Percentiles rank a stretch among this genome's conserved stretches.
Conservation (phyloP, 306 rosid genomes). For the Medicago arabica region DNA sequence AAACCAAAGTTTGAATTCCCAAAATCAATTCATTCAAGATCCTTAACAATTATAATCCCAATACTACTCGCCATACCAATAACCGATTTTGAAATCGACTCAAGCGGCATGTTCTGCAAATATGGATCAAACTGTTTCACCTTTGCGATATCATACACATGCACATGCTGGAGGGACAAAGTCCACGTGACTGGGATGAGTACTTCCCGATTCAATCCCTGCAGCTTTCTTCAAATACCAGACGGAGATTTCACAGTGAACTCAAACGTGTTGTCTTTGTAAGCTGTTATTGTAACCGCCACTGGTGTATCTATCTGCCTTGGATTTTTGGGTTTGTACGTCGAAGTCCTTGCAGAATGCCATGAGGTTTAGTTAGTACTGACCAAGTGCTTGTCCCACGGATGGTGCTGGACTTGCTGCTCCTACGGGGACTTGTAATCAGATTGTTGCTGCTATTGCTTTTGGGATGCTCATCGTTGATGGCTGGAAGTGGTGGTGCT, state of each 20-base stretch:
- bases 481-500: conserved; percentile 15
- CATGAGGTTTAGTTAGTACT: conserved; percentile 84
- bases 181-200: conserved; percentile 76
- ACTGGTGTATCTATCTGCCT: conserved; percentile 78
- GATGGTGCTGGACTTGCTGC: conserved; percentile 76
- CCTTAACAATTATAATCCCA: conserved; percentile 86
- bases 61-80: conserved; percentile 79
- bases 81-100: conserved; percentile 75
- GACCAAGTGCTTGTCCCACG: conserved; percentile 84
- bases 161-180: conserved; percentile 71
- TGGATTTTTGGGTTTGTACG: conserved; percentile 84
- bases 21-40: conserved; percentile 55
- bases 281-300: conserved; percentile 85
- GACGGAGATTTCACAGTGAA: conserved; percentile 78
- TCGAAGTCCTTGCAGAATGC: conserved; percentile 96
- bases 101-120: conserved; percentile 62
- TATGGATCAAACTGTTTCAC: conserved; percentile 78
- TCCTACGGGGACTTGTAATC: conserved; percentile 74
- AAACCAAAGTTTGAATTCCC: conserved; percentile 6
- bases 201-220: conserved; percentile 72
- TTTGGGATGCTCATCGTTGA: conserved; percentile 66
- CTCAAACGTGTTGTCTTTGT: conserved; percentile 89
- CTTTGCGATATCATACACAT: conserved; percentile 85
- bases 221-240: conserved; percentile 85
- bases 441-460: conserved; percentile 79